Evolutionary conservation across 192 early-diverging fungal species (phyloP).

Genomic region (Linderina pennispora): DNA sequence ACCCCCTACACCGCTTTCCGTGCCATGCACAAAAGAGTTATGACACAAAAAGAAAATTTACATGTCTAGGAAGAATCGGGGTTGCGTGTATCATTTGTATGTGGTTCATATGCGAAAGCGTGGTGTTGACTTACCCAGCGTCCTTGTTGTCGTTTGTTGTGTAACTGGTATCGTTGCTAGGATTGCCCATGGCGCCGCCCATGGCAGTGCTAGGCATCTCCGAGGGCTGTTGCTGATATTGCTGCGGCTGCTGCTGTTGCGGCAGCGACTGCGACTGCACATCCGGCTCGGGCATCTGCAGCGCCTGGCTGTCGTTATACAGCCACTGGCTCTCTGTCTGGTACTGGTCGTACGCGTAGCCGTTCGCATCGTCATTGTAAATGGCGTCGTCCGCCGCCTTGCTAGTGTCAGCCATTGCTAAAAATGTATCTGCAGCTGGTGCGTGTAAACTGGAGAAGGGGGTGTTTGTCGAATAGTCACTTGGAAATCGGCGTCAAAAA

Average conservation of each 20-base stretch:
- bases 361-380: conserved; percentile 24
- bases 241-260: too few relatives aligned
- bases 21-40: too few relatives aligned
- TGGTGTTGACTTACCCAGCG: conserved; percentile 30
- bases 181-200: too few relatives aligned
- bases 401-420: conserved; percentile 14
- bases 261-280: too few relatives aligned
- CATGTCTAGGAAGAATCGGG: too few relatives aligned
- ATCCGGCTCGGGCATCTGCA: conserved; percentile 17
- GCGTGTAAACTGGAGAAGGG: neutral
- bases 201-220: too few relatives aligned
- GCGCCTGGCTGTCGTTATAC: conserved; percentile 28
- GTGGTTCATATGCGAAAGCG: too few relatives aligned
- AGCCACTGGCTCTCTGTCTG: conserved; percentile 31
- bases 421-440: neutral
- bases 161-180: too few relatives aligned
- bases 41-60: conserved; percentile 1
- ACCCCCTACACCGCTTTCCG: too few relatives aligned
- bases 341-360: conserved; percentile 5
- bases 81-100: too few relatives aligned
- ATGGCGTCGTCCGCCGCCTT: conserved; percentile 20
- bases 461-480: neutral
- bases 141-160: conserved; percentile 11
- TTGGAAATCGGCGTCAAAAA: neutral
- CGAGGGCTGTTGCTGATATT: too few relatives aligned